Evolutionary conservation across 257 asterid species (phyloP), one percentile per base, ranked within the genome.

Genomic region (Plantago major): DNA sequence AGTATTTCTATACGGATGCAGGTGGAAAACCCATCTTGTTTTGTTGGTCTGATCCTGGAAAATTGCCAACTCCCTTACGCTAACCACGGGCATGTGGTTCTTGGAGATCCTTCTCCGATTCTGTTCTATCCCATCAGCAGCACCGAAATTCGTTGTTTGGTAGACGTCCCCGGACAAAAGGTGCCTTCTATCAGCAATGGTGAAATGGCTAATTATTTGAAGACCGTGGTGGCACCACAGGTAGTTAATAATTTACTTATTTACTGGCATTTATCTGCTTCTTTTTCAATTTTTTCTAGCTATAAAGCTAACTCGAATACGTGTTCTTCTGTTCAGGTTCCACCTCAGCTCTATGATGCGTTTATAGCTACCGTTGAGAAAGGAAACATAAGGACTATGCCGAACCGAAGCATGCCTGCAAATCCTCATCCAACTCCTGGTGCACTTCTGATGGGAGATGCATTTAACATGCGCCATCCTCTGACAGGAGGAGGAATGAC

Each of bases 401-500:
- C 85, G 10, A 81, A 79, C 76, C 71, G 85, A 73, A 81, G 85
- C 81, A 84, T 84, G 91, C 81, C 91, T 0, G 91, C 91, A 2
- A 70, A 43, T 71, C 86, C 86, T 43, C 84, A 58, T 4, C 85
- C 82, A 10, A 81, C 84, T 7, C 91, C 91, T 0, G 91, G 91
- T 9, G 88, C 91, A 17, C 66, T 84, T 71, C 63, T 84, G 14
- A 62, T 84, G 75, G 91, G 91, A 3, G 91, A 84, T n/a, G 86
- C 91, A 2, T 84, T 84, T 69, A 84, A 84, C 73, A 84, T 84
- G 91, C 81, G 91, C 26, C 91, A 84, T 73, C 88, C 91, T 67
- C 67, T 84, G 48, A 79, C 91, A 0, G 91, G 91, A 51, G 91
- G 91, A 70, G 92, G 92, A 75, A 84, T 84, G 92, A 81, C 92